Base-by-base conservation (phyloP, 345 rosid species). In the Eutrema heterophyllum region DNA sequence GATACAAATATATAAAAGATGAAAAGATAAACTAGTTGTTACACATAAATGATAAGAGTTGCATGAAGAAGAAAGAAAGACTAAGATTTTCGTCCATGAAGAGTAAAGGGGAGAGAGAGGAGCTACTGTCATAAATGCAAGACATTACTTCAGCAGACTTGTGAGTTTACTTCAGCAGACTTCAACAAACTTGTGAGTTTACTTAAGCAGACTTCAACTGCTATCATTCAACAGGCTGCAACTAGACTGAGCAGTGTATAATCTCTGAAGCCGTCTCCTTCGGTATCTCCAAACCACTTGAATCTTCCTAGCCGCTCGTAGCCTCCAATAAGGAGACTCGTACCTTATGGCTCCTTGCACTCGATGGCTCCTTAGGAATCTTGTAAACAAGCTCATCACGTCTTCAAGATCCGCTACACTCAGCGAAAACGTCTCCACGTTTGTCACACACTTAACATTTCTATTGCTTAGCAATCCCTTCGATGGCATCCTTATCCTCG, bases 261-360 rank as follows among this genome's bases (percentile, higher is more conserved):
- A 50, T 7, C 83, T 85, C 16, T 18, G 77, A 5, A 79, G 78
- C 43, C 88, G 59, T 69, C 86, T 88, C 79, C 79, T 86, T 71
- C 90, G 64, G 72, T 89, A 87, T 84, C 92, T 87, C 98, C 98
- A 88, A 2, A 89, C 87, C 45, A 90, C 93, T 79, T 89, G 96
- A 67, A 90, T 88, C 43, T 71, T 79, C 16, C 44, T 77, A 27
- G 92, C 89, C 5, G 92, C 97, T 8, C 79, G 54, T 76, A 77
- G 61, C 78, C 88, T 86, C 92, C 96, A 89, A 64, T 86, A 87
- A 12, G 92, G 98, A 8, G 93, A 93, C 72, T 83, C 83, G 63
- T 93, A 85, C 84, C 92, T 86, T 78, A 92, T 86, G 53, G 96
- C 96, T 79, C 96, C 86, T 82, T 87, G 93, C 58, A 93, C 90